Evolutionary conservation across 139 green algal species (phyloP), one percentile per base, ranked within the genome.

Genomic region (Protoeuglena noctilucae): DNA sequence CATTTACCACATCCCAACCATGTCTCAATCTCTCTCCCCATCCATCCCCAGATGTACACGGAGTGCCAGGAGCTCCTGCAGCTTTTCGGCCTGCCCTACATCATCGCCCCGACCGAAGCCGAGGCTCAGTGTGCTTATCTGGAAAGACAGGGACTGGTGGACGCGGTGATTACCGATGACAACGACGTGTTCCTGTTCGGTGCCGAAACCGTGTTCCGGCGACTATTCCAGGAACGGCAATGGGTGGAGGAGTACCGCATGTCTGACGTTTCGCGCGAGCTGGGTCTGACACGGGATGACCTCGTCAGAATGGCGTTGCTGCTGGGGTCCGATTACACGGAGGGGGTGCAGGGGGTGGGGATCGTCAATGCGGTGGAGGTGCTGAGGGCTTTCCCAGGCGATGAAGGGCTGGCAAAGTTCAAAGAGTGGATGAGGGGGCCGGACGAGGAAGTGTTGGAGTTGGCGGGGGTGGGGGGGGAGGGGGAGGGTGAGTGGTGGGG

Each of bases 161-260:
- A 99, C 55, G 91, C 81, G 4, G 81, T 95, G 19, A 79, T 97
- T 19, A 98, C 91, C 7, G 92, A 99, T 43, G 91, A 99, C 63
- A 94, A 89, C 48, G 91, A 99, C 58, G 92, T 75, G 1, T 95
- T 99, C 61, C 76, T 99, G 23, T 99, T 99, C 75, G 91, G 91
- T 1, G 88, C 53, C 16, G 18, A 18, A 16, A 48, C 48, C n/a
- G 48, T 53, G 23, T 54, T 47, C 69, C 72, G 73, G 31, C 75
- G 87, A 62, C 66, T 92, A 16, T 93, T 93, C 67, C 60, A 76
- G 27, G 60, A 65, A 17, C 68, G 70, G 27, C 86, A 88, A 63
- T 96, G 95, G 53, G 86, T 89, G 29, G 91, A 98, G 73, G 78
- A 93, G 66, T 98, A 96, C 65, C 41, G 61, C 17, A 71, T 73